Evolutionary conservation across 108 stramenopile species (phyloP).

Genomic region (Skeletonema potamos): DNA sequence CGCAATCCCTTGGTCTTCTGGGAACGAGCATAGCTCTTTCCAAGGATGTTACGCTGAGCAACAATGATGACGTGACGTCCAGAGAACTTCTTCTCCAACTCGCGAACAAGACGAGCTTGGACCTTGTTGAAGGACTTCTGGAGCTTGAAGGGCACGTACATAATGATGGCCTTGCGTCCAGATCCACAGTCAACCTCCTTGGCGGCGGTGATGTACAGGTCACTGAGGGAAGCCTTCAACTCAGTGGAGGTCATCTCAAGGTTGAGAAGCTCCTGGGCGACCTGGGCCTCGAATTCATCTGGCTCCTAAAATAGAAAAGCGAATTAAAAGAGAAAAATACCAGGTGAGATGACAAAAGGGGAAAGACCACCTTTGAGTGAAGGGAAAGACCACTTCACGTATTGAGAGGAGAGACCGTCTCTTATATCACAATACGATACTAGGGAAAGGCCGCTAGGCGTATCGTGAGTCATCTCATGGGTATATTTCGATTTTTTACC

Average conservation of each 20-base stretch:
- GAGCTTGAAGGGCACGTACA: conserved; percentile 98
- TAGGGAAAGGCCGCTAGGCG: conserved; percentile 46
- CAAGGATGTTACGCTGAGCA: conserved; percentile 97
- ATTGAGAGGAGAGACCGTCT: conserved; percentile 41
- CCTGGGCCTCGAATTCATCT: conserved; percentile 94
- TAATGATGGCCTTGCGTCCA: conserved; percentile 93
- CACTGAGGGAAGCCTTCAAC: conserved; percentile 82
- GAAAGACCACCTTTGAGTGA: conserved; percentile 43
- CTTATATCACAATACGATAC: conserved; percentile 20
- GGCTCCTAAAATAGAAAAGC: conserved; percentile 67
- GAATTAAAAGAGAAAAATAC: background rate
- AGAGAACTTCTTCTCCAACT: conserved; percentile 99
- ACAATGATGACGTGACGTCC: conserved; percentile 96
- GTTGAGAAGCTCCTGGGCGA: conserved; percentile 97
- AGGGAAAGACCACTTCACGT: conserved; percentile 20
- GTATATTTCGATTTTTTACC: background rate
- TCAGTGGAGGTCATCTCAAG: conserved; percentile 94
- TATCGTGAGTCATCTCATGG: conserved; percentile 39
- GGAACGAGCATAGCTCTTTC: conserved; percentile 89
- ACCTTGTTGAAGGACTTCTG: conserved; percentile 96
- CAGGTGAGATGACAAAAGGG: conserved; percentile 43
- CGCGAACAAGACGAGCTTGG: conserved; percentile 94
- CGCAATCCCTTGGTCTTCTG: conserved; percentile 92
- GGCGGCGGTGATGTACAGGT: conserved; percentile 97
- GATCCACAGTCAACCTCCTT: conserved; percentile 94